These are phyloP conservation scores for Tuber microsphaerosporum DNA, from an alignment of 495 filamentous ascomycete species.

Conservation along the genomic window DNA sequence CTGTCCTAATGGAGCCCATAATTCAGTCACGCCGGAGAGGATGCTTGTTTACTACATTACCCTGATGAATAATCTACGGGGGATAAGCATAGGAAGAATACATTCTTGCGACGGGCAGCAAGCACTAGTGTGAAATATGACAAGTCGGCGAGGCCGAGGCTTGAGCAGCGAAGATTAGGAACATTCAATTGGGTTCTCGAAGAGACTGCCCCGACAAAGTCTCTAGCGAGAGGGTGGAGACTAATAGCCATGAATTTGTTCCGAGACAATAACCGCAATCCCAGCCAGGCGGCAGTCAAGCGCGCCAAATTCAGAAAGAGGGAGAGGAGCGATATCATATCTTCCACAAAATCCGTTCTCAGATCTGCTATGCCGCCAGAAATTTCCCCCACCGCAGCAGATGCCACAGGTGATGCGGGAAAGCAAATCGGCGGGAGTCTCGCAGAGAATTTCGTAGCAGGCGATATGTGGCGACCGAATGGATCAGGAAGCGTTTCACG, in stretches of 20 bases:
- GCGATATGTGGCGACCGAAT: background rate
- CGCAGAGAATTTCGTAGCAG: background rate
- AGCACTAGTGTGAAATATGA: slow-evolving; percentile 9
- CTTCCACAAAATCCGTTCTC: slow-evolving; percentile 9
- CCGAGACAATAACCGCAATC: slow-evolving; percentile 1
- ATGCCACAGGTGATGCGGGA: background rate
- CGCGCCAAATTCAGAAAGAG: slow-evolving; percentile 12
- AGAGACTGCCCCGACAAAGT: slow-evolving; percentile 4
- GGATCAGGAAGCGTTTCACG: background rate
- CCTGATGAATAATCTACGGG: too few relatives aligned
- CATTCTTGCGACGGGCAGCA: background rate
- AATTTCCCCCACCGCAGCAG: background rate
- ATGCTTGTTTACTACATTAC: background rate
- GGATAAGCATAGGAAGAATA: background rate
- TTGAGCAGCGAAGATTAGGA: slow-evolving; percentile 2
- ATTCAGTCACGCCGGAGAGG: background rate
- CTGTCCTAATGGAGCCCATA: background rate
- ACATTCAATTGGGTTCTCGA: background rate
- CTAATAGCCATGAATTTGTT: slow-evolving; percentile 30
- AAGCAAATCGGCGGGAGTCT: background rate
- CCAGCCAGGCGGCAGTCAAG: slow-evolving; percentile 8
- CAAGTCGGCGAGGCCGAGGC: slow-evolving; percentile 7
- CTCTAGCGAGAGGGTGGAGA: slow-evolving; percentile 21
- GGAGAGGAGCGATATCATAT: slow-evolving; percentile 15
- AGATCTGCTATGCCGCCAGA: background rate